These are phyloP conservation scores for Linum tenue DNA, from an alignment of 345 rosid species.

Conservation along the genomic window DNA sequence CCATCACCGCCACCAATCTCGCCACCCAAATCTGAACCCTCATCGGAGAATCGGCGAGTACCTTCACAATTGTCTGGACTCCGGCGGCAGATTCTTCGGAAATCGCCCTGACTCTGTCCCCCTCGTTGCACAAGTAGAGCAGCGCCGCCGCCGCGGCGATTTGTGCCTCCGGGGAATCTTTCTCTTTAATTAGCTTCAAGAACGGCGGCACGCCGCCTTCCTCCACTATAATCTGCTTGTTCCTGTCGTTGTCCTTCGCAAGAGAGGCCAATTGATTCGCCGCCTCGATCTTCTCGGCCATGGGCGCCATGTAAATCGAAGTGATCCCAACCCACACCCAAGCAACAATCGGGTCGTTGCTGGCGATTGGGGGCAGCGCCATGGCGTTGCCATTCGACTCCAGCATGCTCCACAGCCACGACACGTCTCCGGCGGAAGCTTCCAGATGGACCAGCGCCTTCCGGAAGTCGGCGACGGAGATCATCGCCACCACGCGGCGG, in stretches of 20 bases:
- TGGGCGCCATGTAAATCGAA: conserved; percentile 42
- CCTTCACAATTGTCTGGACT: conserved; percentile 53
- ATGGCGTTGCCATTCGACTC: conserved; percentile 36
- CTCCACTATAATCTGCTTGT: conserved; percentile 76
- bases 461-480: conserved; percentile 63
- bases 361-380: conserved; percentile 76
- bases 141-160: conserved; percentile 50
- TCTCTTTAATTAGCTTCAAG: conserved; percentile 59
- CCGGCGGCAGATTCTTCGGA: conserved; percentile 43
- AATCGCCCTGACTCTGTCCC: conserved; percentile 52
- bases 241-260: conserved; percentile 68
- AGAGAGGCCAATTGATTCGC: conserved; percentile 58
- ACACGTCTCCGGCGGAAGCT: conserved; percentile 73
- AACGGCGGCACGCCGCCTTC: conserved; percentile 74
- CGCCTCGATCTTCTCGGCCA: conserved; percentile 59
- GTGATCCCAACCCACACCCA: conserved; percentile 87
- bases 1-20: conserved; percentile 68
- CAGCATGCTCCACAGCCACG: conserved; percentile 58
- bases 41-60: conserved; percentile 54
- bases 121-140: conserved; percentile 37
- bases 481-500: conserved; percentile 53
- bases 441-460: conserved; percentile 52
- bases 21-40: conserved; percentile 60
- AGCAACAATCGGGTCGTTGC: conserved; percentile 79
- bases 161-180: conserved; percentile 53